Evolutionary conservation across 768 basidiomycete species (phyloP), one percentile per base, ranked within the genome.

Genomic region (Lanmaoa rubissima): DNA sequence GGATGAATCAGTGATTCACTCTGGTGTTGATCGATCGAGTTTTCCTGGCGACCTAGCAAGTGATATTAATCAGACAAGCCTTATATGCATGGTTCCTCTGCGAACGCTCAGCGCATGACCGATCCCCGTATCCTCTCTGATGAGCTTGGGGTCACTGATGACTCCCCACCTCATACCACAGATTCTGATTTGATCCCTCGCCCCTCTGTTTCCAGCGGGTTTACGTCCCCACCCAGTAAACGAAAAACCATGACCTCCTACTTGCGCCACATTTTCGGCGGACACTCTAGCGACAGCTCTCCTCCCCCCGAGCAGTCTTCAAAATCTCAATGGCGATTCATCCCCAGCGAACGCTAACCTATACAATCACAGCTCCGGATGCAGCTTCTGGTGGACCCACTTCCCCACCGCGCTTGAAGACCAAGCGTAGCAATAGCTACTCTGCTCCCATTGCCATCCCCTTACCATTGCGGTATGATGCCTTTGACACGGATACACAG

Each of bases 211-310:
- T 28, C 28, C 28, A 6, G 6, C 28, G 5, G 6, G 28, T 4
- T 28, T 28, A 3, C 6, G 28, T 28, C 28, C 28, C 28, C 28
- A 62, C 52, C 39, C 11, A 38, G 45, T 19, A 32, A 31, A 66
- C 61, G 54, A 56, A 49, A 17, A 49, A 61, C 51, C 55, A 82
- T 82, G 81, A 74, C 79, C 48, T 76, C 81, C 35, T 79, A 80
- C 72, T 64, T 83, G 54, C 81, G 81, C 57, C 78, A 67, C 57
- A 69, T 79, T 61, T 79, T 79, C 54, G 77, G 78, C 42, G 72
- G 71, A 36, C 49, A 69, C 52, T 59, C 66, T 42, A 64, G 67
- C 12, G 67, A 70, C 39, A 65, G 34, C 46, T 63, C 63, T 61
- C 61, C 61, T 51, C 54, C 62, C 39, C 63, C 65, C 61, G 61